These are phyloP conservation scores for Aspergillus sparsus DNA, from an alignment of 495 filamentous ascomycete genomes.

Conservation along the genomic window DNA sequence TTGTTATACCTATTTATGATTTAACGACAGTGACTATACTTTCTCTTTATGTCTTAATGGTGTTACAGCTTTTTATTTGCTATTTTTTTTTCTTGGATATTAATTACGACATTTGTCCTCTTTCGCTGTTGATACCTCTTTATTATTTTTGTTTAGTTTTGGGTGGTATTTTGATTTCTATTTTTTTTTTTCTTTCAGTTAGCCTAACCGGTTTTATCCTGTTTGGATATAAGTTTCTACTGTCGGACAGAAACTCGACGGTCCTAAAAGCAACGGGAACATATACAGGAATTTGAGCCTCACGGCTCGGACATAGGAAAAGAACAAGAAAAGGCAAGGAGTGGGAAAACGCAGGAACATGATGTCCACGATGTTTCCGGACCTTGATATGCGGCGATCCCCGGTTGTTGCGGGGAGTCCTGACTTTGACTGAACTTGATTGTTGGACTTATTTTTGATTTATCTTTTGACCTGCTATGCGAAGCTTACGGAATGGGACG, in stretches of 20 bases:
- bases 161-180: constrained; percentile 19
- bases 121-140: constrained; percentile 26
- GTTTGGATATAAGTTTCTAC: neutral
- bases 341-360: neutral
- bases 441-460: neutral
- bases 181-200: constrained; percentile 20
- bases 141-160: constrained; percentile 14
- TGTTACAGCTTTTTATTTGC: constrained; percentile 5
- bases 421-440: neutral
- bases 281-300: constrained; percentile 17
- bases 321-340: neutral
- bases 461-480: neutral
- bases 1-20: constrained; percentile 18
- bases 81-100: constrained; percentile 6
- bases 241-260: constrained; percentile 9
- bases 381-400: neutral
- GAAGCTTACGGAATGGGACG: neutral
- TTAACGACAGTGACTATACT: constrained; percentile 15
- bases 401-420: neutral
- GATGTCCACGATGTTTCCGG: constrained; percentile 2
- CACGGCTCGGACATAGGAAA: constrained; percentile 18
- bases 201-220: constrained; percentile 7
- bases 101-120: neutral
- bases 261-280: constrained; percentile 15
- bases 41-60: constrained; percentile 22